phyloP scores from a whole-genome alignment of 169 alveolate genomes.

The Cryptosporidium meleagridis region DNA sequence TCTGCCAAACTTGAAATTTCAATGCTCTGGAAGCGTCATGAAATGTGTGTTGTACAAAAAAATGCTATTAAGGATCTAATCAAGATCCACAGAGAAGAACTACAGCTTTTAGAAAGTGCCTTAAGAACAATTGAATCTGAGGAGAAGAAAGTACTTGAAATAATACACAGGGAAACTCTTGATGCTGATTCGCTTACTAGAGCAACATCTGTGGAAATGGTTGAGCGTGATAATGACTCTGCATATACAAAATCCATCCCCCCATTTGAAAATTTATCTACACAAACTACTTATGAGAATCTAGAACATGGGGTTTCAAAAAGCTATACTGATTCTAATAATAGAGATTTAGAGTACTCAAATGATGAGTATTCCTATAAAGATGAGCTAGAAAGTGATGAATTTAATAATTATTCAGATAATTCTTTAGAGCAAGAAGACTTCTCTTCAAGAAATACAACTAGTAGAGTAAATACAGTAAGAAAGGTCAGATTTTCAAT shows the following conservation, averaged over 20 bases:
- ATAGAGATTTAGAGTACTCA: neutral
- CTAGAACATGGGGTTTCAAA: neutral
- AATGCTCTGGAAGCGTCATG: slow-evolving; percentile 27
- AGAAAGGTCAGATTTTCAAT: slow-evolving; percentile 54
- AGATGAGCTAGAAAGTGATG: slow-evolving; percentile 2
- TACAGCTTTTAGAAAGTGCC: slow-evolving; percentile 49
- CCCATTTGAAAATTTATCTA: neutral
- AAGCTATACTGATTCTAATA: neutral
- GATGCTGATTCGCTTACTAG: slow-evolving; percentile 1
- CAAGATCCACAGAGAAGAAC: slow-evolving; percentile 27
- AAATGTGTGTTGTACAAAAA: slow-evolving; percentile 57
- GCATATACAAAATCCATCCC: neutral
- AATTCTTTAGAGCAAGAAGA: neutral
- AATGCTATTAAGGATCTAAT: slow-evolving; percentile 42
- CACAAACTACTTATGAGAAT: neutral
- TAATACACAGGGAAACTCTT: slow-evolving; percentile 1
- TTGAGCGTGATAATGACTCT: slow-evolving; percentile 30
- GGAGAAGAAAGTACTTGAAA: slow-evolving; percentile 25
- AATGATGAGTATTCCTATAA: neutral
- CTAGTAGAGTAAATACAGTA: neutral
- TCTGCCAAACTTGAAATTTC: neutral
- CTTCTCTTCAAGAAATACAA: neutral
- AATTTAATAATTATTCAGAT: neutral
- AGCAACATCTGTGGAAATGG: slow-evolving; percentile 51
- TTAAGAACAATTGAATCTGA: slow-evolving; percentile 48